Evolutionary conservation across 192 early-diverging fungal genomes (phyloP).

Genomic region (Coemansia asiatica): DNA sequence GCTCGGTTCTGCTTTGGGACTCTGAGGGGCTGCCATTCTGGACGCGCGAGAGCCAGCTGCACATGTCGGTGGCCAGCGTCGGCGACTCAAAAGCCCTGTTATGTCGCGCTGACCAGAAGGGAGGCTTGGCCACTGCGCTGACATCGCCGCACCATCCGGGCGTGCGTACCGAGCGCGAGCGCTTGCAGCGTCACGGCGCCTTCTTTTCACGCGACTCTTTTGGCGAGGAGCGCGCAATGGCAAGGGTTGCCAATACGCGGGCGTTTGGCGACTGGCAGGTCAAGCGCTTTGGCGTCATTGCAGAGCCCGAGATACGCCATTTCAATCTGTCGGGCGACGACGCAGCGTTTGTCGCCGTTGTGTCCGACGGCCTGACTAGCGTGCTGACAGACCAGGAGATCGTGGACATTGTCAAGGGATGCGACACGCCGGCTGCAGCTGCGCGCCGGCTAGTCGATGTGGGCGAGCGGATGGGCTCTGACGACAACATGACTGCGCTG

Average conservation of each 20-base stretch:
- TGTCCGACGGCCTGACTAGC: constrained; percentile 69
- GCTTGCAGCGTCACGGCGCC: constrained; percentile 67
- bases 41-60: constrained; percentile 59
- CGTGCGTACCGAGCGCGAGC: constrained; percentile 59
- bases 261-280: constrained; percentile 70
- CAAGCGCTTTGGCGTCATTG: constrained; percentile 70
- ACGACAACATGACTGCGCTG: constrained; percentile 71
- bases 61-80: constrained; percentile 66
- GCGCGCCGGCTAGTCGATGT: constrained; percentile 62
- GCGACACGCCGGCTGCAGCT: constrained; percentile 57
- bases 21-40: constrained; percentile 67
- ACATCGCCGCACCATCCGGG: constrained; percentile 71
- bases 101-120: constrained; percentile 57
- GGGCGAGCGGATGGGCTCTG: constrained; percentile 65
- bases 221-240: constrained; percentile 71
- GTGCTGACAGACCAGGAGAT: constrained; percentile 76
- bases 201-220: constrained; percentile 76
- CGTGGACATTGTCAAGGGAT: constrained; percentile 67
- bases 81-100: constrained; percentile 62
- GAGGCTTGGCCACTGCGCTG: constrained; percentile 60
- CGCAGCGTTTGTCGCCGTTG: constrained; percentile 67
- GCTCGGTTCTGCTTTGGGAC: constrained; percentile 64
- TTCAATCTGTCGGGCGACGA: constrained; percentile 59
- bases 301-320: constrained; percentile 67
- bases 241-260: constrained; percentile 63